A percentile compares a stretch with the other conserved stretches of the same genome.
Conservation (phyloP, 495 filamentous ascomycete species). For the Arthonia radiata region DNA sequence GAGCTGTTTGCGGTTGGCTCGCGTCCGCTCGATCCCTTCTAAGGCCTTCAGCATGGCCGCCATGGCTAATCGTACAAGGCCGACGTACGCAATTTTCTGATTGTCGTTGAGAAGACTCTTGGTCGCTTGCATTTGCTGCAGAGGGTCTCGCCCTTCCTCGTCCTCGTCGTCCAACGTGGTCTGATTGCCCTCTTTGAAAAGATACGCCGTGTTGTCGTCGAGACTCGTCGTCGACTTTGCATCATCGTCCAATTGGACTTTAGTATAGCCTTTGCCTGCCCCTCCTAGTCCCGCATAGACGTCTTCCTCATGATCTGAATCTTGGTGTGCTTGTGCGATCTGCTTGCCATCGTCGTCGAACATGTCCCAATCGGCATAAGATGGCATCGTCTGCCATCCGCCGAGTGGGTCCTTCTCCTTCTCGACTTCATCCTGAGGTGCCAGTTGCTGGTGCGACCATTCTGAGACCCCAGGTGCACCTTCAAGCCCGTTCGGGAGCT, state of each 20-base stretch:
- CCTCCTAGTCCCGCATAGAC: constrained; percentile 56
- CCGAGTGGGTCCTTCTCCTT: constrained; percentile 33
- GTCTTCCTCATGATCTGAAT: constrained; percentile 44
- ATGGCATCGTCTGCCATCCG: constrained; percentile 95
- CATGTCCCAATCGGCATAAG: constrained; percentile 70
- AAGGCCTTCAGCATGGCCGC: constrained; percentile 47
- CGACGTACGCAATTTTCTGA: constrained; percentile 90
- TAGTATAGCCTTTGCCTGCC: constrained; percentile 82
- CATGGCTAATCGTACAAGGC: constrained; percentile 56
- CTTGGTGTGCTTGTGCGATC: constrained; percentile 49
- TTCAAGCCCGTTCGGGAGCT: no score
- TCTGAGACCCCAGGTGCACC: no score
- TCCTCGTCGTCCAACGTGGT: constrained; percentile 48
- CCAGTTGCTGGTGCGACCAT: constrained; percentile 76
- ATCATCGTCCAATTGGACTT: constrained; percentile 83
- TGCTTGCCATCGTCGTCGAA: constrained; percentile 86
- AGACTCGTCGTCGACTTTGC: constrained; percentile 79
- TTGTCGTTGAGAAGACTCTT: constrained; percentile 89
- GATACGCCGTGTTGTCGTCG: constrained; percentile 90
- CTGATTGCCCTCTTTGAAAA: constrained; percentile 45
- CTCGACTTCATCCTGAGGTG: constrained; percentile 22
- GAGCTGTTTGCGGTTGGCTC: constrained; percentile 39
- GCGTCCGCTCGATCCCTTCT: constrained; percentile 25
- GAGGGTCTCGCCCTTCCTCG: constrained; percentile 38
- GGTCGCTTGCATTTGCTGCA: constrained; percentile 83